A percentile compares a stretch with the other conserved stretches of the same genome.
phyloP scores from a whole-genome alignment of 148 eudicot genomes.

The Rhododendron mucronatum region DNA sequence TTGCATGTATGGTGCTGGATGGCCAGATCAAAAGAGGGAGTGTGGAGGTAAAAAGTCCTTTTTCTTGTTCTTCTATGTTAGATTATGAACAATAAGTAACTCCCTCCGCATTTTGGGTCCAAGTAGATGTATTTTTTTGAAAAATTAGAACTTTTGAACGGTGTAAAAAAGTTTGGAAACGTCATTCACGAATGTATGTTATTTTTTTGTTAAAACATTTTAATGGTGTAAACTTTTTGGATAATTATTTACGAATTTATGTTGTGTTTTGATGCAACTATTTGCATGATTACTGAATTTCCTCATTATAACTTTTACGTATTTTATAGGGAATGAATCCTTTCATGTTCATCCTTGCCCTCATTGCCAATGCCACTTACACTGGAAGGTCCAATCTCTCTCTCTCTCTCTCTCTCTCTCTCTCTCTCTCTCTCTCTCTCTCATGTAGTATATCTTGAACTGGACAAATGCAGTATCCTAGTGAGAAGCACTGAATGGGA shows the following conservation, averaged over 20 bases:
- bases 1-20: background rate
- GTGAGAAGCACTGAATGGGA: slow-evolving; percentile 41
- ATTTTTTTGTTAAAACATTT: too few relatives aligned
- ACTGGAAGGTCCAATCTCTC: slow-evolving; percentile 36
- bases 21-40: slow-evolving; percentile 51
- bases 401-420: slow-evolving; percentile 4
- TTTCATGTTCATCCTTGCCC: slow-evolving; percentile 54
- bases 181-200: too few relatives aligned
- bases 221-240: too few relatives aligned
- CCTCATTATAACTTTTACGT: background rate
- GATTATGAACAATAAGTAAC: too few relatives aligned
- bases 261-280: too few relatives aligned
- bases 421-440: background rate
- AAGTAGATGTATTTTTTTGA: too few relatives aligned
- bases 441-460: too few relatives aligned
- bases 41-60: slow-evolving; percentile 33
- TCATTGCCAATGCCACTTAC: slow-evolving; percentile 44
- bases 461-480: slow-evolving; percentile 51
- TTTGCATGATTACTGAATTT: too few relatives aligned
- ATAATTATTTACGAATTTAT: too few relatives aligned
- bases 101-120: too few relatives aligned
- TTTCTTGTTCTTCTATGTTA: background rate
- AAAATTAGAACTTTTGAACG: too few relatives aligned
- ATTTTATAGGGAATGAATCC: slow-evolving; percentile 46
- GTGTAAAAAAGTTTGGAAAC: too few relatives aligned